Evolutionary conservation across 306 rosid species (phyloP).

Genomic region (Astragalus membranaceus): DNA sequence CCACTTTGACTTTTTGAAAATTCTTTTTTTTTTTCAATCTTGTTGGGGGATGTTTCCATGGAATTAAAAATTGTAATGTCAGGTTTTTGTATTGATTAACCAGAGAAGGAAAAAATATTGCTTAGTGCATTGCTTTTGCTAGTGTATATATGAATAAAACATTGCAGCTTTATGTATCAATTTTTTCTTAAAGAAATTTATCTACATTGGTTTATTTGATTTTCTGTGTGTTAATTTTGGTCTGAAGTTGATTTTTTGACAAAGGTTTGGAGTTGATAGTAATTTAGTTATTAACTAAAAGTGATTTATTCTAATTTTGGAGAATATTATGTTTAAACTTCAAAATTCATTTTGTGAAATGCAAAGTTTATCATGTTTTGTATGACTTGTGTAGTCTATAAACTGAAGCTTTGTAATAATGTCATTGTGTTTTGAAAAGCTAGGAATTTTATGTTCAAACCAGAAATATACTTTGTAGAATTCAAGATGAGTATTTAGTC

Average conservation of each 20-base stretch:
- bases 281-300: too few relatives aligned
- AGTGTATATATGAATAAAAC: neutral
- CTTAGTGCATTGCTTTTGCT: neutral
- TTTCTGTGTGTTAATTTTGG: neutral
- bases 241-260: too few relatives aligned
- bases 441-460: neutral
- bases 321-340: neutral
- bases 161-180: neutral
- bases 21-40: neutral
- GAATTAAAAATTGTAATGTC: neutral
- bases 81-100: neutral
- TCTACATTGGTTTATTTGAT: neutral
- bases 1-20: neutral
- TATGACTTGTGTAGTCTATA: neutral
- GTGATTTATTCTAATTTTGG: neutral
- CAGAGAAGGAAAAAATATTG: neutral
- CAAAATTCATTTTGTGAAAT: neutral
- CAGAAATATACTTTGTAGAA: neutral
- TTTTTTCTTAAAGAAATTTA: neutral
- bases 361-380: neutral
- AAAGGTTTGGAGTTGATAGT: too few relatives aligned
- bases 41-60: neutral
- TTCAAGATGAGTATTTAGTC: neutral
- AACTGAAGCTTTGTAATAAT: neutral
- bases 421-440: neutral